phyloP scores from a whole-genome alignment of 768 basidiomycete species.

The Phanerochaete sordida region DNA sequence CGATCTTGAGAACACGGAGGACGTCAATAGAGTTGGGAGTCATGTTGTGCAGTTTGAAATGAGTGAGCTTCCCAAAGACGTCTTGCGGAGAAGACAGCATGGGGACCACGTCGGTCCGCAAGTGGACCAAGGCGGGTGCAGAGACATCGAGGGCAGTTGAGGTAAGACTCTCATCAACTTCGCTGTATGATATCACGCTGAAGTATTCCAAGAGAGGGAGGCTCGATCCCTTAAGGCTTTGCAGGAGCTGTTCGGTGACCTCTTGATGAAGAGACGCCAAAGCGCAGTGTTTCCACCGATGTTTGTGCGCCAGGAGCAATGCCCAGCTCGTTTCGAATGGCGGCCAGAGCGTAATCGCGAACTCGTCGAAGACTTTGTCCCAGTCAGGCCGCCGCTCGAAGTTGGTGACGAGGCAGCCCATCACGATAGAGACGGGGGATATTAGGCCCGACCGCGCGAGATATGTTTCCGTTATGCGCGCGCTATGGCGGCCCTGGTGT shows the following conservation, averaged over 20 bases:
- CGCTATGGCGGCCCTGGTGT: background rate
- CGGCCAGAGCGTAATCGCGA: background rate
- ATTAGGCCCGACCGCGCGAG: background rate
- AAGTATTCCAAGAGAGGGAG: background rate
- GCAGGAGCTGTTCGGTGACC: background rate
- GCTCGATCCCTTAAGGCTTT: background rate
- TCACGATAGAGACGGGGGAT: background rate
- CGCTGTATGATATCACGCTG: background rate
- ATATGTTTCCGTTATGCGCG: background rate
- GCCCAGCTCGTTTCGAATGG: background rate
- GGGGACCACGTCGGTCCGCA: background rate
- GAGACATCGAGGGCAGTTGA: background rate
- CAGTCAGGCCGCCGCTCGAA: background rate
- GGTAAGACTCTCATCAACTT: background rate
- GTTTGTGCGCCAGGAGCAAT: background rate
- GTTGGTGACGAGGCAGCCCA: background rate
- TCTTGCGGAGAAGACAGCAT: background rate
- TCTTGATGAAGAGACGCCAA: background rate
- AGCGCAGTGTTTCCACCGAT: background rate
- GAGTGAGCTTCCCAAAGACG: background rate
- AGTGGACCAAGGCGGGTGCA: background rate
- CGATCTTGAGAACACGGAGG: too few relatives aligned
- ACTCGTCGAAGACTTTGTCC: background rate
- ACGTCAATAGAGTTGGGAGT: background rate
- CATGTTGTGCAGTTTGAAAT: background rate